Percentiles rank a stretch among this genome's conserved stretches.
Conservation (phyloP, 805 yeast species). For the Saccharomycopsis babjevae region DNA sequence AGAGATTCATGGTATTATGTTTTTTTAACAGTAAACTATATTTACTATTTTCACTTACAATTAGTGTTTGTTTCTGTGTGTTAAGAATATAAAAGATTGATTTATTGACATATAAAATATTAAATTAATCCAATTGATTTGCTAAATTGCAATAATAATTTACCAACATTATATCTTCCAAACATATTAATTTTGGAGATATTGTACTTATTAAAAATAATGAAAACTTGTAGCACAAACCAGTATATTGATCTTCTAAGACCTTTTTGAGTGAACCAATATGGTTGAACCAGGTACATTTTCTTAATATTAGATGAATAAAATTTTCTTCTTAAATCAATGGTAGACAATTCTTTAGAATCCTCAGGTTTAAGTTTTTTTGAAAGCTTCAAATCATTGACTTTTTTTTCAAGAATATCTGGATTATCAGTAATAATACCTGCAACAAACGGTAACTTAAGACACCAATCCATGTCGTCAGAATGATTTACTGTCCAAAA, state of each 20-base stretch:
- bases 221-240: background rate
- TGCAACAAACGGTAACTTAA: slow-evolving; percentile 16
- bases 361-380: background rate
- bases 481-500: slow-evolving; percentile 29
- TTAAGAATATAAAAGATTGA: background rate
- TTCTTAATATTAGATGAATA: background rate
- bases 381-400: background rate
- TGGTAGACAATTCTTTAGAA: background rate
- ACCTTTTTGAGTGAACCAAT: background rate
- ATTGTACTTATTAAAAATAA: background rate
- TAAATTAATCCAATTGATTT: slow-evolving; percentile 7
- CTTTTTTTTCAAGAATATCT: slow-evolving; percentile 3
- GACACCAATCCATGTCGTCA: slow-evolving; percentile 20
- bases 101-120: background rate
- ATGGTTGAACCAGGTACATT: background rate
- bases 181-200: background rate
- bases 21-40: background rate
- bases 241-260: background rate
- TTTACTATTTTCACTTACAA: background rate
- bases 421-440: slow-evolving; percentile 23
- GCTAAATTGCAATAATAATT: background rate
- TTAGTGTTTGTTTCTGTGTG: background rate
- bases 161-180: slow-evolving; percentile 2
- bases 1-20: background rate
- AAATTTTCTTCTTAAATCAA: background rate